phyloP scores from a whole-genome alignment of 2,329 filamentous ascomycete genomes.

The Penicillium sp. region DNA sequence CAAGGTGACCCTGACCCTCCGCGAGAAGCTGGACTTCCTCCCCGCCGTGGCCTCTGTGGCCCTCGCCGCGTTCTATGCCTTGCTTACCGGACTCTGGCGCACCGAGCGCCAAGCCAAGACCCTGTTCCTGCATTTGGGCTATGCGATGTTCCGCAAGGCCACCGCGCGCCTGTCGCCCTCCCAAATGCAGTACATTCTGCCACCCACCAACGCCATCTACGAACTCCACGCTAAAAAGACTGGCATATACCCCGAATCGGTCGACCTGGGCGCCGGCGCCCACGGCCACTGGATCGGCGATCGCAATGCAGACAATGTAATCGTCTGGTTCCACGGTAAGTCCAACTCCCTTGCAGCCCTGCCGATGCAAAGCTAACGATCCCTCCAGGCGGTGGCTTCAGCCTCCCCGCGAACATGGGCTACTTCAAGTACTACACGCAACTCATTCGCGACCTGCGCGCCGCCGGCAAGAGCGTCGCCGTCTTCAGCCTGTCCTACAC shows the following conservation, averaged over 20 bases:
- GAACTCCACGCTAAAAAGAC: conserved; percentile 27
- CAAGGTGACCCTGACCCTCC: conserved; percentile 26
- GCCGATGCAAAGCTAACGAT: not conserved
- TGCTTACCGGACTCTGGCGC: conserved; percentile 31
- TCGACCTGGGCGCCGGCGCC: conserved; percentile 36
- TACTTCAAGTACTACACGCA: conserved; percentile 53
- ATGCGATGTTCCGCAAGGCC: conserved; percentile 35
- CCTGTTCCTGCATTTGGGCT: conserved; percentile 36
- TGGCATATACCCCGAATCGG: conserved; percentile 26
- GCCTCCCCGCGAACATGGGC: conserved; percentile 47
- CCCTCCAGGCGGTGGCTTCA: conserved; percentile 57
- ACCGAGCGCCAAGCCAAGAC: conserved; percentile 31
- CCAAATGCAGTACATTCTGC: conserved; percentile 35
- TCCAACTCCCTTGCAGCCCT: not conserved
- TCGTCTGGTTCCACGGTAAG: conserved; percentile 43
- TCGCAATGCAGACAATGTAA: conserved; percentile 36
- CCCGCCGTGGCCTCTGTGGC: conserved; percentile 33
- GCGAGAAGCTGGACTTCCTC: conserved; percentile 35
- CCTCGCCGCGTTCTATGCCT: conserved; percentile 29
- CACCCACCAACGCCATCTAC: conserved; percentile 32
- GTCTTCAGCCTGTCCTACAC: conserved; percentile 60
- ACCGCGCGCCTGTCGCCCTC: conserved; percentile 28
- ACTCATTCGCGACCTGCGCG: conserved; percentile 46
- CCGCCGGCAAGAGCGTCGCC: conserved; percentile 48
- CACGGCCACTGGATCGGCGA: conserved; percentile 43